Base-by-base conservation (phyloP, 345 rosid species). In the Arabis hirsuta region DNA sequence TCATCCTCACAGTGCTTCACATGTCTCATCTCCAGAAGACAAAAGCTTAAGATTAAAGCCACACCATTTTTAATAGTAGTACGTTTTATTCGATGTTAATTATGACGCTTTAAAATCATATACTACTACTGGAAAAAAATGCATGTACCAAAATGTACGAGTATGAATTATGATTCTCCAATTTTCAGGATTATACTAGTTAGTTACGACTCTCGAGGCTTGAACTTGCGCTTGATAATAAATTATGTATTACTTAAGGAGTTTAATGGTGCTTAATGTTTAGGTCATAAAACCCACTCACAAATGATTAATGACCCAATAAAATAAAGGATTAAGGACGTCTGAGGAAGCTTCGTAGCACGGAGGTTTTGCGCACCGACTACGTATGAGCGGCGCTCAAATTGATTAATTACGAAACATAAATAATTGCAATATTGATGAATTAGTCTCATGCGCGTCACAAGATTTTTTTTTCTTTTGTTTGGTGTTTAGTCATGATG, bases 301-400 rank as follows among this genome's bases (percentile, higher is more conserved):
- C 78, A 66, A 74, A 67, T 67, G 73, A 74, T 74, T 68, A 74
- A 53, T 60, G 57, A 9, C 14, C 4, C 9, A 43, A 50, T 47
- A 14, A 26, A 52, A 12, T 42, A 45, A 36, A 3, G 14, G 22
- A 29, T 42, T 14, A 42, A 54, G 52, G 16, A 65, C 52, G 53
- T 41, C 56, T 24, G 52, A 74, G 60, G 85, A 83, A 78, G 77
- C 78, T 85, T 83, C 87, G 62, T 71, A 54, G 41, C 64, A 58
- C n/a, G 68, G 34, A 69, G 76, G 71, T 74, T 72, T 78, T 51
- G 55, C 83, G 74, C 85, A 77, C 88, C 88, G 84, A 76, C 85
- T 76, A 59, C 71, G 74, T 78, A 74, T 65, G 53, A 55, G 46
- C 79, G 79, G 75, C 79, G 75, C 70, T 54, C 11, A 56, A 50